Evolutionary conservation across 257 asterid genomes (phyloP).

Genomic region (Plantago ovata): DNA sequence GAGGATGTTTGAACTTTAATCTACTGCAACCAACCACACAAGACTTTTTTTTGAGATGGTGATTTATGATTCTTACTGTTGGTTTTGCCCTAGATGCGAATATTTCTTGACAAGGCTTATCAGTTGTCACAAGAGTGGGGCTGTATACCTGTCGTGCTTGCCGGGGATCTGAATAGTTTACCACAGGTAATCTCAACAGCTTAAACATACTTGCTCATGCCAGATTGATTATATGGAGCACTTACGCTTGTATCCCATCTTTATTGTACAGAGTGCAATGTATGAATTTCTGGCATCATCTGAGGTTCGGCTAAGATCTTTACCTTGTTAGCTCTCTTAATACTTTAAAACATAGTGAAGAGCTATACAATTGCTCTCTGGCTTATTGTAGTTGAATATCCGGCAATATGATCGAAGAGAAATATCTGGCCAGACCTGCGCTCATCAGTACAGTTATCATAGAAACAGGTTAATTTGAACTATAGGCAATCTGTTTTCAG

Average conservation of each 20-base stretch:
- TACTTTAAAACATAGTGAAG: constrained; percentile 4
- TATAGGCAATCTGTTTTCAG: constrained; percentile 3
- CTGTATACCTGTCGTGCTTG: constrained; percentile 60
- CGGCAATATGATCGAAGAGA: constrained; percentile 59
- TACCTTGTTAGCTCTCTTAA: constrained; percentile 16
- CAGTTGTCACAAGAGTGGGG: constrained; percentile 79
- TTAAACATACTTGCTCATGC: constrained; percentile 7
- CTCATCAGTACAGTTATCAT: constrained; percentile 25
- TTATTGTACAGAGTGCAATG: constrained; percentile 69
- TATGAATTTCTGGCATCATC: constrained; percentile 72
- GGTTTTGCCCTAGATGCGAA: constrained; percentile 57
- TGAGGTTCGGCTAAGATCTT: constrained; percentile 44
- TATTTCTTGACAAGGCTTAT: constrained; percentile 73
- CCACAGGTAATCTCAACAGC: constrained; percentile 49
- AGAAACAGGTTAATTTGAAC: constrained; percentile 35
- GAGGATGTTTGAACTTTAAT: too few relatives aligned
- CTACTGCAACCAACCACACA: neutral
- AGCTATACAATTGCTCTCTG: constrained; percentile 11
- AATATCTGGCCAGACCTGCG: constrained; percentile 64
- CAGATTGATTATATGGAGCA: neutral
- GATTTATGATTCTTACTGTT: neutral
- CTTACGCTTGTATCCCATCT: constrained; percentile 22
- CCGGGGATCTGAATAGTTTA: constrained; percentile 75
- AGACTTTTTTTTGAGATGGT: neutral
- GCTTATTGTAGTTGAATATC: constrained; percentile 53